Evolutionary conservation across 768 basidiomycete species (phyloP), one percentile per base, ranked within the genome.

Genomic region (Tephrocybe sp.): DNA sequence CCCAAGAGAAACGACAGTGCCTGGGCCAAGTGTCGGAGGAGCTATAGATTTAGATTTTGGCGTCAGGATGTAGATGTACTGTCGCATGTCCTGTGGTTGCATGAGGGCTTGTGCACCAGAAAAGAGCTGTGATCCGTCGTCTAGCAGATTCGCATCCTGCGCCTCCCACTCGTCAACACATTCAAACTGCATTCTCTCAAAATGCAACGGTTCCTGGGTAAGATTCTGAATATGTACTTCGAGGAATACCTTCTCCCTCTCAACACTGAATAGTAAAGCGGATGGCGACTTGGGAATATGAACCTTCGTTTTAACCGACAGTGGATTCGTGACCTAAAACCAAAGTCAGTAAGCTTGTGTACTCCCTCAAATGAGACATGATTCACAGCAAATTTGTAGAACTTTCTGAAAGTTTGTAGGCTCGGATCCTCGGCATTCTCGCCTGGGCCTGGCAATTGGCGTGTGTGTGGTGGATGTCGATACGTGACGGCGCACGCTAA

Each of bases 221-320:
- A 89, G 72, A 60, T 98, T 98, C 63, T 96, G 93, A 10, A 96
- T 85, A 62, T 96, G 91, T 3, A 96, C 84, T 65, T 98, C 95
- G 18, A 98, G 83, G 68, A 93, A 94, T 28, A 96, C 77, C 56
- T 91, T 91, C 42, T 89, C 84, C 48, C 91, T 80, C 58, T 91
- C 86, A 2, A 66, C 40, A 2, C 78, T 66, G 5, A 83, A 79
- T 24, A 94, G 71, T 10, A 83, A 55, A 1, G 92, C 85, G 18
- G 88, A 81, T 0, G 92, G 86, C 0, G 90, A 86, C 45, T 78
- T 80, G 1, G 90, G 80, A 2, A 75, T 62, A 65, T 97, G 91
- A 0, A 96, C 91, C 66, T 95, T 95, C 12, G 94, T 97, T 69
- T 96, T 96, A 51, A 98, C 94, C 0, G 92, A 92, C 12, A 98